Base-by-base conservation (phyloP, 1,139 yeast genomes). In the Saccharomyces pastorianus region DNA sequence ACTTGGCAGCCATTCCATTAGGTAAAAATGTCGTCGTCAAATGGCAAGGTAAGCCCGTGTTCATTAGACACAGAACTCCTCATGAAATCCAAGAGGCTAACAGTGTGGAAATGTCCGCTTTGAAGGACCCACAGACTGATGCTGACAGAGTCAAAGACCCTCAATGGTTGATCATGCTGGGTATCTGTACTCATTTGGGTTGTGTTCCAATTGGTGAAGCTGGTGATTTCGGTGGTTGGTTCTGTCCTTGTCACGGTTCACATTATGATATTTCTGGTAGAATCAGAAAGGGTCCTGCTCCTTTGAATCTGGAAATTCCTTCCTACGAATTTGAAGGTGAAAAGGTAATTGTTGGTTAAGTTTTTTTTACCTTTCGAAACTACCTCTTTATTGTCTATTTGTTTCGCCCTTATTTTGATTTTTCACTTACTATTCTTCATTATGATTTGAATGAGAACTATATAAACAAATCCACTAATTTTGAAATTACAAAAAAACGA, bases 211-310 rank as follows among this genome's bases (percentile, higher is more conserved):
- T 95, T 71, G 99, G 99, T 73, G 99, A 95, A 79, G 88, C 98
- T 62, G 99, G 99, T 78, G 99, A 95, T 76, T 95, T 83, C 69
- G 98, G 97, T 74, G 99, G 99, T 72, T 95, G 99, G 99, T 95
- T 95, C 93, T 95, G 99, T 78, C 99, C 99, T 64, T 95, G 99
- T 80, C 99, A 95, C 81, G 99, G 99, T 83, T 93, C 99, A 73
- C 99, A 95, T 77, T 95, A 95, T 78, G 99, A 95, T 79, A 95
- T 95, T 78, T 86, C 98, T 61, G 99, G 99, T 75, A 93, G 99
- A 85, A 93, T 95, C 74, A 89, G 99, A 85, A 93, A 85, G 80
- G 99, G 99, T 67, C 99, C 99, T 69, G 99, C 99, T 73, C 99
- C 99, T 71, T 83, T 90, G 76, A 93, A 93, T 82, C 83, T 95